Evolutionary conservation across 1,284 basidiomycete genomes (phyloP).

Genomic region (Fomitopsis betulina): DNA sequence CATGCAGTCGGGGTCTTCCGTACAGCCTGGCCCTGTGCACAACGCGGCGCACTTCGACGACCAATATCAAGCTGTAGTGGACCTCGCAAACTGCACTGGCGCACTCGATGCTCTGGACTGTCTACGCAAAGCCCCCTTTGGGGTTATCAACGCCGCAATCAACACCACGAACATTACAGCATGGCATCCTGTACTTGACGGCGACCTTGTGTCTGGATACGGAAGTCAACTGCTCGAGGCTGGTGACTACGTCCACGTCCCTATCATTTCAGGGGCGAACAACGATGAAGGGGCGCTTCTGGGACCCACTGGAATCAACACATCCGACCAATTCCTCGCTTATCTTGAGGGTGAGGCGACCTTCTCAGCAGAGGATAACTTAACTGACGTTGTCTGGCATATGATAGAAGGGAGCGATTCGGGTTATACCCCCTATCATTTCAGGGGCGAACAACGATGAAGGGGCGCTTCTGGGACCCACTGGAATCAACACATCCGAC

Average conservation of each 20-base stretch:
- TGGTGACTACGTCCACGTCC: background rate
- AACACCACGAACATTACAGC: background rate
- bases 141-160: background rate
- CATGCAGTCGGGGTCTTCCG: background rate
- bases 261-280: background rate
- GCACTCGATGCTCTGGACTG: background rate
- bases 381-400: background rate
- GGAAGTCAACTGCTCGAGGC: background rate
- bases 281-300: background rate
- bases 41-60: background rate
- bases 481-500: background rate
- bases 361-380: too few species aligned
- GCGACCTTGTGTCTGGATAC: background rate
- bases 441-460: background rate
- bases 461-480: background rate
- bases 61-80: background rate
- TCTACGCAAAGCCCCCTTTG: background rate
- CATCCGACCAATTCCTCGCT: background rate
- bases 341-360: background rate
- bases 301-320: background rate
- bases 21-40: background rate
- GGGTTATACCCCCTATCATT: background rate
- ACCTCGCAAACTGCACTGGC: background rate
- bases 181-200: background rate
- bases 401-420: background rate